A percentile compares a stretch with the other conserved stretches of the same genome.
phyloP scores from a whole-genome alignment of 352 stramenopile species.

The Peronospora destructor region DNA sequence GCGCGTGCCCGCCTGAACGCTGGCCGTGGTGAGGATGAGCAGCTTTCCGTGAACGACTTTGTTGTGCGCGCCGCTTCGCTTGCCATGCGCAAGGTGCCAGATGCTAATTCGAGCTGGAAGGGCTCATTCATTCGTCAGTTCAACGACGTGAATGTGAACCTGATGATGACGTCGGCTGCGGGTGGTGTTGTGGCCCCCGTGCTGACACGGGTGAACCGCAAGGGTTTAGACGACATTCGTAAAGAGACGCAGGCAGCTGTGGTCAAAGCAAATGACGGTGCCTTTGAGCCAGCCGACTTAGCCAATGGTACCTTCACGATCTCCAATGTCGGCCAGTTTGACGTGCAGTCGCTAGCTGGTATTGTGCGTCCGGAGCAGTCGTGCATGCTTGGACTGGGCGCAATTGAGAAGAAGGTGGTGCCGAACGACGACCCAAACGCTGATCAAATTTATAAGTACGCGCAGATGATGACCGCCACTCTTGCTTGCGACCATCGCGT shows the following conservation, averaged over 20 bases:
- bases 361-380: slow-evolving; percentile 92
- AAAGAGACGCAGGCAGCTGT: slow-evolving; percentile 45
- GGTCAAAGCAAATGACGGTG: slow-evolving; percentile 29
- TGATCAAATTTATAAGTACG: slow-evolving; percentile 84
- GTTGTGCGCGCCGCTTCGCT: slow-evolving; percentile 94
- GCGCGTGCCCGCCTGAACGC: slow-evolving; percentile 89
- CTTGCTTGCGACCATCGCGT: slow-evolving; percentile 96
- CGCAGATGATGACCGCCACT: slow-evolving; percentile 92
- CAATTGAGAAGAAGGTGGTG: slow-evolving; percentile 93
- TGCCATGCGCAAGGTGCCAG: slow-evolving; percentile 94
- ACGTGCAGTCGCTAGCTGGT: slow-evolving; percentile 90
- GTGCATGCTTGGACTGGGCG: slow-evolving; percentile 90
- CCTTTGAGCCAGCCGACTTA: slow-evolving; percentile 45
- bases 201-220: slow-evolving; percentile 76
- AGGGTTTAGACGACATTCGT: slow-evolving; percentile 51
- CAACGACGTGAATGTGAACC: slow-evolving; percentile 92
- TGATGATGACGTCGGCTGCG: slow-evolving; percentile 60
- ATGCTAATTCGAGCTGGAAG: slow-evolving; percentile 85
- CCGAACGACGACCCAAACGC: slow-evolving; percentile 79
- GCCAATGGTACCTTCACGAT: slow-evolving; percentile 93
- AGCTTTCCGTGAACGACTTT: slow-evolving; percentile 98
- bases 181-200: slow-evolving; percentile 95
- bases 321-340: slow-evolving; percentile 95
- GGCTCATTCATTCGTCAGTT: slow-evolving; percentile 92
- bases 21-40: slow-evolving; percentile 82